Evolutionary conservation across 2,329 filamentous ascomycete species (phyloP).

Genomic region (Diaporthe vaccinii): DNA sequence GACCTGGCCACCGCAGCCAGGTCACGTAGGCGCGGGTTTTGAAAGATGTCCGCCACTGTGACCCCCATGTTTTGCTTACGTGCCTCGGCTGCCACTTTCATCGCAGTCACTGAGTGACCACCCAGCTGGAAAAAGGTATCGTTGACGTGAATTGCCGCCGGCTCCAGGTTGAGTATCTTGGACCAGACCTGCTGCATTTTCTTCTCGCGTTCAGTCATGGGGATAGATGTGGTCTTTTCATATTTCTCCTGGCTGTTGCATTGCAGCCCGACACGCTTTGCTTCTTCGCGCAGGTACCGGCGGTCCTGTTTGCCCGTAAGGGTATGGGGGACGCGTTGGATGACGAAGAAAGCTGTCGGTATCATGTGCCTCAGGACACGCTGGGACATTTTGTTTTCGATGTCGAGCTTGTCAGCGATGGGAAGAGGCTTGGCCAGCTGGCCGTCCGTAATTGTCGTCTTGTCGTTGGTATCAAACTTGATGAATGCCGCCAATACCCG

Average conservation of each 20-base stretch:
- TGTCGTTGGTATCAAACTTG: neutral
- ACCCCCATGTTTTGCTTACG: conserved; percentile 41
- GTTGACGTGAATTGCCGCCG: neutral
- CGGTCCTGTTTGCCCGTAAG: neutral
- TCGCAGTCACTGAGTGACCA: conserved; percentile 42
- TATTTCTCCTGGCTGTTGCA: neutral
- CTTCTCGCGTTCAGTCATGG: neutral
- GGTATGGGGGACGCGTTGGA: neutral
- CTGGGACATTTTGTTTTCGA: neutral
- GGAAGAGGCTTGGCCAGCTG: neutral
- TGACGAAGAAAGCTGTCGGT: neutral
- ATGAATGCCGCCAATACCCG: neutral
- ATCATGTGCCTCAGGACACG: neutral
- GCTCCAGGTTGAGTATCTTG: neutral
- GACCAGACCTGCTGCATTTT: neutral
- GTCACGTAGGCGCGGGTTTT: conserved; percentile 41
- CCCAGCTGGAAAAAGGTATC: conserved; percentile 6
- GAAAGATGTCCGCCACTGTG: conserved; percentile 45
- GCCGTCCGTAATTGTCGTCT: neutral
- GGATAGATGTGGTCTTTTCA: neutral
- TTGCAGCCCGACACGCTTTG: neutral
- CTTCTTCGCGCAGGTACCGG: neutral
- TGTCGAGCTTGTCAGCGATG: neutral
- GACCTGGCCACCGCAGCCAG: conserved; percentile 35
- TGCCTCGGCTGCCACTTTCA: conserved; percentile 43